Percentiles rank a stretch among this genome's conserved stretches.
phyloP scores from a whole-genome alignment of 192 early-diverging fungal genomes.

The Blastocladiella britannica region DNA sequence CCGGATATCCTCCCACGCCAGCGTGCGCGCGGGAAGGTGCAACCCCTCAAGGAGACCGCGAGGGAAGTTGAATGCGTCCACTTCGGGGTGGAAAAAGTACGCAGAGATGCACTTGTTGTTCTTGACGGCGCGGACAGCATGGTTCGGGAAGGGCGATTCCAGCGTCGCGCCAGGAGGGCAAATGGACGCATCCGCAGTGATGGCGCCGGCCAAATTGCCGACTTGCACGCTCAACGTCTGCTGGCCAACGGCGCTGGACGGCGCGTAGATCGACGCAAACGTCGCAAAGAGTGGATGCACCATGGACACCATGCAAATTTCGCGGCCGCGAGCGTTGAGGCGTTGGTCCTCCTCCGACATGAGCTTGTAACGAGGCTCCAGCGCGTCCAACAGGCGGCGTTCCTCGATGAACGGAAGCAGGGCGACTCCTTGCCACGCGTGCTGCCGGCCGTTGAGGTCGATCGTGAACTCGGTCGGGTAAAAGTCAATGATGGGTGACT shows the following conservation, averaged over 20 bases:
- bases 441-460: conserved; percentile 96
- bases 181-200: not conserved
- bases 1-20: not conserved
- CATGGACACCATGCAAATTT: not conserved
- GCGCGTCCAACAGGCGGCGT: conserved; percentile 56
- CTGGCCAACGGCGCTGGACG: too few species aligned
- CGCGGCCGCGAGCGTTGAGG: not conserved
- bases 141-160: not conserved
- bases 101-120: not conserved
- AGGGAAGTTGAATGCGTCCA: not conserved
- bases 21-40: not conserved
- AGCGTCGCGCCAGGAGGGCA: not conserved
- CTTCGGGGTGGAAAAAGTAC: not conserved
- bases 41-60: not conserved
- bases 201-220: not conserved
- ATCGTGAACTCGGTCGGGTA: conserved; percentile 77
- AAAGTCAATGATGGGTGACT: conserved; percentile 85
- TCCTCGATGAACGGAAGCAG: conserved; percentile 92
- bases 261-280: not conserved
- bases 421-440: conserved; percentile 95
- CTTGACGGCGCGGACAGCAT: not conserved
- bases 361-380: conserved; percentile 16
- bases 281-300: not conserved
- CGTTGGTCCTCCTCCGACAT: not conserved
- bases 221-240: too few species aligned